These are phyloP conservation scores for Eremochloa ophiuroides DNA, from an alignment of 176 grass and related monocot genomes.

Conservation along the genomic window DNA sequence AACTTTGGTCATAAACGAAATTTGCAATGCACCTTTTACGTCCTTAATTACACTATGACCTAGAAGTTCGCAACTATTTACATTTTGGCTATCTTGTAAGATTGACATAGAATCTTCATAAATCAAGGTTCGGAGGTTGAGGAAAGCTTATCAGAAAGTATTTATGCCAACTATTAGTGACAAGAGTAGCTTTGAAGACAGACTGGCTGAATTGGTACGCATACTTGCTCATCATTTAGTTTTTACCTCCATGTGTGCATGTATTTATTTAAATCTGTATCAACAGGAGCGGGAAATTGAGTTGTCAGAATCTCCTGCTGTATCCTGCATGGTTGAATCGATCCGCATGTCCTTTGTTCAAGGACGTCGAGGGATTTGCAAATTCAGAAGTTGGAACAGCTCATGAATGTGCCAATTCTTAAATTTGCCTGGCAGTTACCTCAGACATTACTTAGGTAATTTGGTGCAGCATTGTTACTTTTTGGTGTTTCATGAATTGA, in stretches of 20 bases:
- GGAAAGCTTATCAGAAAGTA: constrained; percentile 79
- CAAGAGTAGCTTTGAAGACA: constrained; percentile 53
- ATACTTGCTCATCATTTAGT: neutral
- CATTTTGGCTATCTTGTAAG: neutral
- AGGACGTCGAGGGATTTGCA: constrained; percentile 85
- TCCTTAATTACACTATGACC: neutral
- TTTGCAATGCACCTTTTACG: neutral
- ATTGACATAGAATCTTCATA: constrained; percentile 1
- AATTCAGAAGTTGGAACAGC: constrained; percentile 65
- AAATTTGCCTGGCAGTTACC: neutral
- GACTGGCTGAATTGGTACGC: constrained; percentile 67
- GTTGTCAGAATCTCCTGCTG: constrained; percentile 39
- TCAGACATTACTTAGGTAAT: constrained; percentile 11
- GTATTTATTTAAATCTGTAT: constrained; percentile 18
- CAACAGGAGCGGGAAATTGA: constrained; percentile 46
- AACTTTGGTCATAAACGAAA: neutral
- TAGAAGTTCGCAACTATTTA: constrained; percentile 4
- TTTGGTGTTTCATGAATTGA: neutral
- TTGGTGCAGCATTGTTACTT: neutral
- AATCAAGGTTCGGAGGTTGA: constrained; percentile 57
- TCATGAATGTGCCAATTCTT: constrained; percentile 18
- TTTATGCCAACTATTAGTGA: constrained; percentile 59
- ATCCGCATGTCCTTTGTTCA: constrained; percentile 70
- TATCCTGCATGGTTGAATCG: constrained; percentile 67
- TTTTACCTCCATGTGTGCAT: constrained; percentile 4